Evolutionary conservation across 306 rosid species (phyloP), one percentile per base, ranked within the genome.

Genomic region (Rubus idaeus): DNA sequence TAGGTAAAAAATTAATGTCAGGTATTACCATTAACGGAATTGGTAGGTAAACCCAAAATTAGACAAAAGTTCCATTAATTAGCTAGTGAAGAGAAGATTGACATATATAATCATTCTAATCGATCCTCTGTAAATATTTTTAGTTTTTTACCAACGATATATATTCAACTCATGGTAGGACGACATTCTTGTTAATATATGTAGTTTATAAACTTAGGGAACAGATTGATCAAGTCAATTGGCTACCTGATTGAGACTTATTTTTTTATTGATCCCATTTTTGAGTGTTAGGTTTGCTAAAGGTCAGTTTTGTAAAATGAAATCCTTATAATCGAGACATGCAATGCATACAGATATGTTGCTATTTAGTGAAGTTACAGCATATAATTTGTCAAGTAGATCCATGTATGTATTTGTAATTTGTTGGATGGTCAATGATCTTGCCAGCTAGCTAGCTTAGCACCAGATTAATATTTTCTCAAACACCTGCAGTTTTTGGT

Each of bases 371-470:
- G 63, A 84, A 76, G 82, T 73, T 76, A 73, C 77, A 76, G 41
- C 35, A 84, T 74, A 37, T 56, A 62, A 2, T 76, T 71, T n/a
- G 49, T 57, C 65, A 60, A 67, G 65, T 75, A 75, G 85, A 81
- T 65, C 66, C 69, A 72, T 57, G 67, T 21, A 35, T 75, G 78
- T 62, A 82, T 82, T 78, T 79, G 82, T 85, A 55, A 82, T 82
- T 78, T 79, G 82, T 85, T 85, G 79, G 67, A 60, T 44, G 65
- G 88, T 82, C 84, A 79, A 68, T 71, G 77, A 62, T 45, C 63
- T 62, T 71, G 86, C 83, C 83, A 85, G 83, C 85, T 81, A 77
- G 57, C 73, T 52, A 7, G 20, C 37, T 37, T 51, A 68, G 30
- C 35, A 30, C 60, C 14, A 40, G 13, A 53, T 53, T 53, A 62